Evolutionary conservation across 2,329 filamentous ascomycete genomes (phyloP), one percentile per base, ranked within the genome.

Genomic region (Phaeosphaeria sp.): DNA sequence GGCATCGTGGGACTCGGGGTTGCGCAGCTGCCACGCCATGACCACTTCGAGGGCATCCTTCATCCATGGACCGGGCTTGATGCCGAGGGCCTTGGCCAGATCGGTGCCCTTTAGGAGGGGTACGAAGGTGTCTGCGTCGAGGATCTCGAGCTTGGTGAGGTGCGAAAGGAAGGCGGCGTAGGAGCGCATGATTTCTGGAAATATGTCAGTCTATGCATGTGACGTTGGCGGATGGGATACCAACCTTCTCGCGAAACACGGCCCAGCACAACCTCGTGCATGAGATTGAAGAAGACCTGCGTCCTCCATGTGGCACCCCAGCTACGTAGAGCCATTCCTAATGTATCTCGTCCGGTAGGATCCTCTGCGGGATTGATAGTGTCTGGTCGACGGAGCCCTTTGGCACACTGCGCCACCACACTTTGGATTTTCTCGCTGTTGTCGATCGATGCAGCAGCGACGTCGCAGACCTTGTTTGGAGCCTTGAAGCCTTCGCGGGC

Each of bases 1-100:
- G 27, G 83, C 78, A 60, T 93, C 89, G 3, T 83, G 86, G 56
- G 80, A 81, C 3, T 82, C 82, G 0, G 93, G 92, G 71, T 98
- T 87, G 39, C 91, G 85, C 51, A 98, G 84, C 77, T 98, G 95
- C 93, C 93, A 98, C 59, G 88, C 88, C 77, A 96, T 86, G 59
- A 92, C 91, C 3, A 93, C 81, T 30, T 96, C 90, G 47, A 97
- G 79, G 3, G 93, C 93, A 46, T 84, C 83, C 53, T 87, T 87
- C 84, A 96, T 90, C 94, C 94, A 98, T n/a, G 83, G 88, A 1
- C 92, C 92, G 0, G 91, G 89, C 61, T 87, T 88, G 0, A 84
- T 86, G 18, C 78, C 80, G 3, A 98, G 81, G 3, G 86, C 87
- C 60, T 87, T 84, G 18, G 87, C 86, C 20, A 98, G 84, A 51